A percentile compares a stretch with the other conserved stretches of the same genome.
phyloP scores from a whole-genome alignment of 2,329 filamentous ascomycete genomes.

The Penicillium corylophilum region DNA sequence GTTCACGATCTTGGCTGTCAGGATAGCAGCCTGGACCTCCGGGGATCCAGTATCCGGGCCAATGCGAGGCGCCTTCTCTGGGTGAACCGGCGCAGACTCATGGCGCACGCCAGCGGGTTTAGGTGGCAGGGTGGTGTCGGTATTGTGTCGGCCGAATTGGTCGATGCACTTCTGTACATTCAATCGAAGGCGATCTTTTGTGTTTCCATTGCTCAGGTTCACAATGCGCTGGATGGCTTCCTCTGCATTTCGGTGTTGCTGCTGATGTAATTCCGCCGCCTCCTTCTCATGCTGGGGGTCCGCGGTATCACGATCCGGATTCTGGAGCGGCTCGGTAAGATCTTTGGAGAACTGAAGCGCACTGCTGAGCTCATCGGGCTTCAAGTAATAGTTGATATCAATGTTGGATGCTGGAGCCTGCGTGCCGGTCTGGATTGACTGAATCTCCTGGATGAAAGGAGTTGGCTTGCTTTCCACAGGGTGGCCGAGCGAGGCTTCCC shows the following conservation, averaged over 20 bases:
- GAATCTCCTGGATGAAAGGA: constrained; percentile 64
- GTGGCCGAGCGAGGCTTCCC: constrained; percentile 67
- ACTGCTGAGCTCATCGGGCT: constrained; percentile 63
- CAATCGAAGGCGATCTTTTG: constrained; percentile 73
- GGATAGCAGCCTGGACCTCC: constrained; percentile 95
- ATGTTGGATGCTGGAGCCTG: constrained; percentile 11
- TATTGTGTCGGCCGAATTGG: constrained; percentile 87
- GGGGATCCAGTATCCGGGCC: constrained; percentile 92
- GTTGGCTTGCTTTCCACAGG: constrained; percentile 77
- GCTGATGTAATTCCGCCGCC: constrained; percentile 47
- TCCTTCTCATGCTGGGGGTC: constrained; percentile 44
- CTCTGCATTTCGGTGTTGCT: constrained; percentile 64
- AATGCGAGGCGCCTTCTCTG: constrained; percentile 61
- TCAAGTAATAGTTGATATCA: constrained; percentile 72
- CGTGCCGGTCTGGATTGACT: constrained; percentile 19
- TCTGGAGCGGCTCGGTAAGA: constrained; percentile 51
- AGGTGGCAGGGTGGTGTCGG: constrained; percentile 67
- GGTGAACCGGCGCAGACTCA: constrained; percentile 38
- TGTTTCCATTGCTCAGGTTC: constrained; percentile 71
- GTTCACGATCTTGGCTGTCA: constrained; percentile 89
- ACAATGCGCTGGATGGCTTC: constrained; percentile 79
- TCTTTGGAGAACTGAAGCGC: constrained; percentile 67
- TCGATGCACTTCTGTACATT: constrained; percentile 84
- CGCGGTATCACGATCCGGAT: constrained; percentile 28
- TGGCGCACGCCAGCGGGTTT: constrained; percentile 51